phyloP scores from a whole-genome alignment of 176 grass and related monocot species.

The Tillandsia leiboldiana region DNA sequence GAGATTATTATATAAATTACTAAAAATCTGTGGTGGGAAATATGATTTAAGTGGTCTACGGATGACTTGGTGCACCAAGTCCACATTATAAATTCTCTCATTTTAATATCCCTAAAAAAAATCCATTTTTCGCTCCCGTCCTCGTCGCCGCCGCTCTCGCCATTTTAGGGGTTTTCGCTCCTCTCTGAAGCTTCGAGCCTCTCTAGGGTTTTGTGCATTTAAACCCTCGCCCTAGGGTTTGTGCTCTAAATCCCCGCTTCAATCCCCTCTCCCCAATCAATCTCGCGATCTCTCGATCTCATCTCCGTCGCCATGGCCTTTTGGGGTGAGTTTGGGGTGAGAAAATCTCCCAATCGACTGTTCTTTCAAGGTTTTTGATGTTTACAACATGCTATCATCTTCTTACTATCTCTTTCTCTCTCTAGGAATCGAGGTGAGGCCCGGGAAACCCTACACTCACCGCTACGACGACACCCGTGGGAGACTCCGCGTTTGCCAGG shows the following conservation, averaged over 20 bases:
- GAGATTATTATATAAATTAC: too few relatives aligned
- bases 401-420: background rate
- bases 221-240: background rate
- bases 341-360: background rate
- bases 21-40: too few relatives aligned
- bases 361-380: background rate
- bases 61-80: too few relatives aligned
- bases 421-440: slow-evolving; percentile 66
- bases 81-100: too few relatives aligned
- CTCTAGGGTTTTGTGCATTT: too few relatives aligned
- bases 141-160: background rate
- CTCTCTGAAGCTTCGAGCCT: background rate
- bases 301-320: slow-evolving; percentile 36
- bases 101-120: too few relatives aligned
- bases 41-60: too few relatives aligned
- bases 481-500: slow-evolving; percentile 68
- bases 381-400: background rate
- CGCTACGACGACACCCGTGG: slow-evolving; percentile 22
- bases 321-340: slow-evolving; percentile 94
- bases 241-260: background rate
- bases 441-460: slow-evolving; percentile 66
- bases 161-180: slow-evolving; percentile 5
- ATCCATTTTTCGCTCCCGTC: too few relatives aligned
- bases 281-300: background rate
- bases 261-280: background rate